Conservation (phyloP, 163 green algal species). For the Scenedesmus sp. region DNA sequence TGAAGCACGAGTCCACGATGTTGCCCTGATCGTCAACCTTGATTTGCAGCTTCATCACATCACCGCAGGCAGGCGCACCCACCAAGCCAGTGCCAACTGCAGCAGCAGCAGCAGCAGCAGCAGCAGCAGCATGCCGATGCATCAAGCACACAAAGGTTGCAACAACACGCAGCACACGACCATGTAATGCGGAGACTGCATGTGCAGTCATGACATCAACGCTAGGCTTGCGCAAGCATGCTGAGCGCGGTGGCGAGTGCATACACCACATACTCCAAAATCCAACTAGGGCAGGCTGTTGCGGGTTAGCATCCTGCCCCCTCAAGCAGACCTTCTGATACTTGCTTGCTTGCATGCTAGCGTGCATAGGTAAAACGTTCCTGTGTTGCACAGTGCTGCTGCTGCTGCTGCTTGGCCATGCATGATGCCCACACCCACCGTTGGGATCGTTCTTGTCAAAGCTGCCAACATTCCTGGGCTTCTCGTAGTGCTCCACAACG, state of each 20-base stretch:
- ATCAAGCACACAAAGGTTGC: not conserved
- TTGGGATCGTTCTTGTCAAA: conserved; percentile 96
- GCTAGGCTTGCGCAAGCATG: not conserved
- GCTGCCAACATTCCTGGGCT: conserved; percentile 96
- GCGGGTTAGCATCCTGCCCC: not conserved
- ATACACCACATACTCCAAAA: not conserved
- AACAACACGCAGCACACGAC: not conserved
- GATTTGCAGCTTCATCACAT: conserved; percentile 99
- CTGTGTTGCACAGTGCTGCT: not conserved
- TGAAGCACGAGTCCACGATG: conserved; percentile 99
- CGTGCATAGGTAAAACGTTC: not conserved
- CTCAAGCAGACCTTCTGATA: not conserved
- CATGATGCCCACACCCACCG: not conserved
- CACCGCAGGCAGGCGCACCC: conserved; percentile 98
- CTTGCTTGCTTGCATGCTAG: not conserved
- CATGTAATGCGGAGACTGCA: not conserved
- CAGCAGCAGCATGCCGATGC: not conserved
- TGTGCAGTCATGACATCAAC: not conserved
- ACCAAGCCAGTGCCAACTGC: conserved; percentile 97
- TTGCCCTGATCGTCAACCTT: conserved; percentile 95
- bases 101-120: not conserved
- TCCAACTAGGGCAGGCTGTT: no score
- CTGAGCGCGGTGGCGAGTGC: not conserved
- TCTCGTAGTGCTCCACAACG: conserved; percentile 99
- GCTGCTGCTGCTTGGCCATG: no score